A percentile compares a stretch with the other conserved stretches of the same genome.
These are phyloP conservation scores for Gnomoniopsis smithogilvyi DNA, from an alignment of 2,329 filamentous ascomycete genomes.

Conservation along the genomic window DNA sequence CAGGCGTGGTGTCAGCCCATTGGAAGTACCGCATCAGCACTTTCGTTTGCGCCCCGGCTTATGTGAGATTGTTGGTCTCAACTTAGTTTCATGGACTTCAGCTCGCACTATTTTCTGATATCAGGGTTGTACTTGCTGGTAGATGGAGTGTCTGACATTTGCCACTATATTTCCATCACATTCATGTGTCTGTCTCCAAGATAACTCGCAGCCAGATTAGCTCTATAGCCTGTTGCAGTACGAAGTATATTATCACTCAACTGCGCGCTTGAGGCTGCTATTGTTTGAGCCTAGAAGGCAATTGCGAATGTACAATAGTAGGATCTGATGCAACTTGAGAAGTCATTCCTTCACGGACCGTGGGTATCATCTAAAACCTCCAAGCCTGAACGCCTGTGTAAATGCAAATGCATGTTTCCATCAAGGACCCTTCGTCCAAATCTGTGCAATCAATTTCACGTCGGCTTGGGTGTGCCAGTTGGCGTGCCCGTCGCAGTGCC, in stretches of 20 bases:
- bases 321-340: background rate
- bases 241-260: no score
- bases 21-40: background rate
- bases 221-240: no score
- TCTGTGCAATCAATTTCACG: conserved; percentile 15
- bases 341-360: background rate
- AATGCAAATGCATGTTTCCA: background rate
- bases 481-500: conserved; percentile 16
- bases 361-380: background rate
- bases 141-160: background rate
- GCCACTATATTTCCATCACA: background rate
- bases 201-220: no score
- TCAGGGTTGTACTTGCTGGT: background rate
- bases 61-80: background rate
- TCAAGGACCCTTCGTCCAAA: background rate
- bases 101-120: no score
- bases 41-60: background rate
- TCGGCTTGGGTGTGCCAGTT: conserved; percentile 23
- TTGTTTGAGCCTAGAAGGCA: no score
- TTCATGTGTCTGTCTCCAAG: background rate
- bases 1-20: background rate
- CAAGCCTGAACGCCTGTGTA: background rate
- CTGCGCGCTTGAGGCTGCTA: background rate
- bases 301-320: background rate
- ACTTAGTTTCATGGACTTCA: background rate